Base-by-base conservation (phyloP, 2,329 filamentous ascomycete species). In the Coniochaeta pulveracea region DNA sequence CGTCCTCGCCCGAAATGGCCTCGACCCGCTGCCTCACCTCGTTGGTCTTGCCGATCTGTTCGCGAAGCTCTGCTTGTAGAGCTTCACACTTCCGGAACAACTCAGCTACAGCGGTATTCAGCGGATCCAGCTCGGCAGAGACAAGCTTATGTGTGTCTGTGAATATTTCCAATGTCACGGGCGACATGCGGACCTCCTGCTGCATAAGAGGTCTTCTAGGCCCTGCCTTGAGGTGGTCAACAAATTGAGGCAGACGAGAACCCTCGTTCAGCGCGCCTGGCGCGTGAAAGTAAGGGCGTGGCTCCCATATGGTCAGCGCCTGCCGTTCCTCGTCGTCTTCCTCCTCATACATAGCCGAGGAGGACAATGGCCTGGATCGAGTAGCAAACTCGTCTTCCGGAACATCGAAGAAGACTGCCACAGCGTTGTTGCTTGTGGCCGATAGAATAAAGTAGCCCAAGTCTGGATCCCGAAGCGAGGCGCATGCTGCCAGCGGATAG, bases 101-200 rank as follows among this genome's bases (percentile, higher is more conserved):
- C 45, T 85, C 80, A 2, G 80, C 72, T 1, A 79, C 81, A 2
- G 79, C 81, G 26, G 71, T 60, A 11, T 80, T 80, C 9, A 88
- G 64, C 9, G 64, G 65, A 43, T 80, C 66, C 0, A 80, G 85
- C 52, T 88, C 80, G 8, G 70, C 67, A 40, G 75, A 75, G 5
- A 88, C 62, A 5, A 82, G 61, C 47, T 80, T 76, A 51, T 89
- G 83, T 0, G 76, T 75, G 38, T 83, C 75, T 18, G 79, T 81
- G 43, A 89, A 71, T 23, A 85, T 64, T 41, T 77, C 70, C 12
- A 88, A 63, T 2, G 80, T 83, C 15, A 80, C 71, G 10, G 80
- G 74, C 15, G 77, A 82, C 15, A 86, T 66, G 37, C 73, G 69
- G 34, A 88, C 64, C 47, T 82, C 74, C 39, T 83, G 77, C 37